Evolutionary conservation across 179 eudicot species (phyloP), one percentile per base, ranked within the genome.

Genomic region (Silene coronaria): DNA sequence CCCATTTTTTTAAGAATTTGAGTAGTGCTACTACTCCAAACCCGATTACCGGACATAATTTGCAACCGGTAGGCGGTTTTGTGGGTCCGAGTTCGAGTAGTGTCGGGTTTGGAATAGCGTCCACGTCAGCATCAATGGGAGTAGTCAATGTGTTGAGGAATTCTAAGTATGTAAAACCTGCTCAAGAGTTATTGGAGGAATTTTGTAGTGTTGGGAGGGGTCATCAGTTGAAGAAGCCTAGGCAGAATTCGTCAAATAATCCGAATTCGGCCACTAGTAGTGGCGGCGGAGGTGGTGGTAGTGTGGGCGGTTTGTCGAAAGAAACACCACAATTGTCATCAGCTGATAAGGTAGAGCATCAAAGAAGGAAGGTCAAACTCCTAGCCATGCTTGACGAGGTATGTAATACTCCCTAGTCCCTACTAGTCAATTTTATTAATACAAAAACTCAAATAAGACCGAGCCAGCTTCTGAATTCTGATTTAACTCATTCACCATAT

Each of bases 351-450:
- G 86, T 89, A 58, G 99, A 95, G 77, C 96, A 95, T 65, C 99
- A 95, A 76, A 89, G 99, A 46, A 83, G 97, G 77, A 95, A 95
- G 91, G 93, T 91, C 92, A 95, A 95, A 91, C 92, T 95, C 17
- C 45, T 89, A 77, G 78, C 96, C 66, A 93, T 95, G 97, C 93
- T 92, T 78, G 99, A 95, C 70, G 99, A 95, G 97, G 99, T 84
- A 93, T 80, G 89, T 75, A 71, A 70, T 67, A 62, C 60, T 69
- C 73, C 38, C 71, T 48, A 21, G 13, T 72, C 30, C 16, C 4
- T 64, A 34, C 36, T 76, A 22, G 0, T 17, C 3, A 38, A 66
- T 76, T 80, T 45, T 80, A 32, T 45, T 76, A 64, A 80, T 13
- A 11, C 48, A 42, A 10, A 42, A 42, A 42, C 48, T 42, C 11